phyloP scores from a whole-genome alignment of 768 basidiomycete species.

The Pleurotus platypus region DNA sequence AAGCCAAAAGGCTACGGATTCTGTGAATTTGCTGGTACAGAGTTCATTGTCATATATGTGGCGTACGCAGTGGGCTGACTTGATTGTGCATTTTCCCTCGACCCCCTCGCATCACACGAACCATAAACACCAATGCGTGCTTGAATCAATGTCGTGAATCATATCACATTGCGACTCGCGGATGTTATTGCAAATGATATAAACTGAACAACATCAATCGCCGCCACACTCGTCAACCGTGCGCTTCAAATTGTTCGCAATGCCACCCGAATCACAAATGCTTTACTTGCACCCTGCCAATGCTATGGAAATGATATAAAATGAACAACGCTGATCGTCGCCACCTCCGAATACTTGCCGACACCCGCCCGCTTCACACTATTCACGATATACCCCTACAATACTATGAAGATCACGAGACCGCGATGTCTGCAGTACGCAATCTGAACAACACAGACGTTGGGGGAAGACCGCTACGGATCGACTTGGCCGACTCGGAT shows the following conservation, averaged over 20 bases:
- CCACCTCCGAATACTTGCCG: no score
- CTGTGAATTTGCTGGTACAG: constrained; percentile 87
- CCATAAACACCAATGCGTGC: not conserved
- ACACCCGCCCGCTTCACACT: not conserved
- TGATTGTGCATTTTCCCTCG: constrained; percentile 21
- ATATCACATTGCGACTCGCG: no score
- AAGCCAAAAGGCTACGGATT: constrained; percentile 94
- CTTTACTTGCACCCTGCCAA: no score
- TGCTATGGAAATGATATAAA: no score
- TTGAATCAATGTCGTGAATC: constrained; percentile 1
- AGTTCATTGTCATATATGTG: constrained; percentile 20
- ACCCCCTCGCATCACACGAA: not conserved
- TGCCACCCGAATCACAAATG: no score
- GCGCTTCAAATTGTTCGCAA: no score
- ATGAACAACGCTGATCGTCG: no score
- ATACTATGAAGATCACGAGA: constrained; percentile 77
- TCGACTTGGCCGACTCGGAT: constrained; percentile 92
- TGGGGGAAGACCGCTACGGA: constrained; percentile 87
- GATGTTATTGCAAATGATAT: no score
- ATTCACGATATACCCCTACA: not conserved
- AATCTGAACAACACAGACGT: constrained; percentile 93
- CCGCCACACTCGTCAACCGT: no score
- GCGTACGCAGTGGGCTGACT: constrained; percentile 31
- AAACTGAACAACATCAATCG: no score
- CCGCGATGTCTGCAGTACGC: constrained; percentile 90